Base-by-base conservation (phyloP, 805 yeast genomes). In the Candida ulmi region DNA sequence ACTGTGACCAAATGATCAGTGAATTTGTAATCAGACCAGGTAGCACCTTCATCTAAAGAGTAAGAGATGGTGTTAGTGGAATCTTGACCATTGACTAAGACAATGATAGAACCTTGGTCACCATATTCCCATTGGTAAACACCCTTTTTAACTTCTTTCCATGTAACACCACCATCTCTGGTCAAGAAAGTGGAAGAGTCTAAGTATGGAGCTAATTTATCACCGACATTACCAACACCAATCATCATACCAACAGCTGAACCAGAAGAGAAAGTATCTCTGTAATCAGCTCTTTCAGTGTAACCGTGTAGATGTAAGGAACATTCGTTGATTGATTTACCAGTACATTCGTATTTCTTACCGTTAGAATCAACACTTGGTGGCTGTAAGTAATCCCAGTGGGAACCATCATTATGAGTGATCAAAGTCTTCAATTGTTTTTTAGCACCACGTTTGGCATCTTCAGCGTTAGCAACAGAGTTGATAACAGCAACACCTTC, bases 191-290 rank as follows among this genome's bases (percentile, higher is more conserved):
- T 86, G 2, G 83, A 68, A 1, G 82, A 72, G 35, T 79, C 75
- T 3, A 71, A 67, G 30, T 58, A 46, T 8, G 74, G 62, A 5
- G 61, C 64, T 38, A 91, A 63, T 8, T 50, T 44, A 23, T 70
- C 74, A 7, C 97, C 98, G 37, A 88, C 96, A 55, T 84, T 88
- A 24, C 99, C 99, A n/a, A 84, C 77, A n/a, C 84, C 97, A 48
- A 93, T 68, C 72, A 91, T 63, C 63, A 88, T 63, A 2, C 99
- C 99, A 16, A 83, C 71, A 0, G 98, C 98, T 9, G 96, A 82
- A 0, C 86, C 79, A 0, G 98, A 88, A 0, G 95, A 83, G 50
- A 68, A 86, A 0, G 95, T 82, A 55, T 91, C 97, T 51, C 96
- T 74, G 40, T 74, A 72, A 58, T 90, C 97, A 3, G 64, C 63